Evolutionary conservation across 108 stramenopile species (phyloP), one percentile per base, ranked within the genome.

Genomic region (Fistulifera solaris): DNA sequence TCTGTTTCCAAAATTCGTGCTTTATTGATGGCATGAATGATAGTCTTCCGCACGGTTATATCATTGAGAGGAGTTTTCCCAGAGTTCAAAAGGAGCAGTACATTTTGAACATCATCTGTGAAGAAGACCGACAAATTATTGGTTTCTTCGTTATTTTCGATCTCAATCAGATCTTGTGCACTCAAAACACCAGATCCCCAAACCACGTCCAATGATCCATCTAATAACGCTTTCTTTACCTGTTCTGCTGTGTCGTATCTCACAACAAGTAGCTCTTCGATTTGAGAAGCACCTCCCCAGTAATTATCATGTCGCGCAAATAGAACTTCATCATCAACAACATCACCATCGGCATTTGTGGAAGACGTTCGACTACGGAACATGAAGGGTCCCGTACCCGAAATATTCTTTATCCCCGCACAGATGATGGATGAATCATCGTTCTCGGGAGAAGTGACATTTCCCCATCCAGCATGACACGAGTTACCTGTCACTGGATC

Each of bases 1-100:
- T 86, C 78, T 3, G 64, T 41, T 45, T 81, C 67, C 52, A 81
- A 18, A 57, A 86, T 68, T 1, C 54, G 11, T 0, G 52, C 61
- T 58, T 81, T 86, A 70, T 86, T 46, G 38, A 86, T 67, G 11
- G 73, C 84, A 52, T 81, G 80, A 28, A 77, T 81, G 48, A 86
- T 66, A n/a, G 78, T 61, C 21, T 68, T 47, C 17, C 84, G 80
- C 7, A 72, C 51, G 5, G 38, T 51, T 18, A 77, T 76, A 58
- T 77, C 73, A 54, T 78, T 48, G 1, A 60, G 62, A 60, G 62
- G 83, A 0, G 63, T 35, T 45, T 61, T 66, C 49, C 58, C 62
- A 10, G 63, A 49, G 54, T 80, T 86, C 21, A 81, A 39, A 10
- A 86, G 51, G 16, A 86, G 31, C 14, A 81, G 25, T 22, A 54